These are phyloP conservation scores for Ilyonectria mors-panacis DNA, from an alignment of 2,329 filamentous ascomycete species.

Conservation along the genomic window DNA sequence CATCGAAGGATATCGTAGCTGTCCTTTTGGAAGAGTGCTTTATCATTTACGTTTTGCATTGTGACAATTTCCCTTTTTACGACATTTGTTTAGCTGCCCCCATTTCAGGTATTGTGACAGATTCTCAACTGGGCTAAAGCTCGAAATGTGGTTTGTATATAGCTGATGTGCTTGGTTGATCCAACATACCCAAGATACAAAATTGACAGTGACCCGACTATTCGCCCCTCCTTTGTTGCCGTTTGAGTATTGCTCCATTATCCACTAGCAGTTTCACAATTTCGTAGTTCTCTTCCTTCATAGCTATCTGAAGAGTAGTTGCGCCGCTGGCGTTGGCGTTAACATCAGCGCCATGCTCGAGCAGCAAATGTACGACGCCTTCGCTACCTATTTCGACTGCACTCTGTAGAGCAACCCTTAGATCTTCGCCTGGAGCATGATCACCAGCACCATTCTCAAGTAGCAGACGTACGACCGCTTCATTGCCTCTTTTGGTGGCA, in stretches of 20 bases:
- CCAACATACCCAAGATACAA: too few species aligned
- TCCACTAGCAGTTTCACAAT: neutral
- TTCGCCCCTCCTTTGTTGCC: too few species aligned
- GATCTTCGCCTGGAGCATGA: neutral
- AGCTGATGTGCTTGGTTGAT: too few species aligned
- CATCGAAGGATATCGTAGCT: too few species aligned
- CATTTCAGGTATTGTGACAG: neutral
- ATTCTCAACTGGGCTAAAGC: too few species aligned
- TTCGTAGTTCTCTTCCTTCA: neutral
- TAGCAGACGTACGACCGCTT: neutral
- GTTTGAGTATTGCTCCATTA: neutral
- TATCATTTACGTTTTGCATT: too few species aligned
- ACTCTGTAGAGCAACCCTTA: neutral
- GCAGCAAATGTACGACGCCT: neutral
- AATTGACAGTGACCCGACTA: too few species aligned
- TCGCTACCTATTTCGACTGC: neutral
- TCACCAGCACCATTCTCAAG: neutral
- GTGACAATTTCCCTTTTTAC: too few species aligned
- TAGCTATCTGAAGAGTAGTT: neutral
- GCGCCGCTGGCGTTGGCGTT: neutral
- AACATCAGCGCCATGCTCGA: constrained; percentile 1
- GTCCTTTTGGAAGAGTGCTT: too few species aligned
- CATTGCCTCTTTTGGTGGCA: neutral
- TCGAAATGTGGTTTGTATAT: too few species aligned
- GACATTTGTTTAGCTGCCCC: neutral